Evolutionary conservation across 2,329 filamentous ascomycete genomes (phyloP).

Genomic region (Calycina herbarum): DNA sequence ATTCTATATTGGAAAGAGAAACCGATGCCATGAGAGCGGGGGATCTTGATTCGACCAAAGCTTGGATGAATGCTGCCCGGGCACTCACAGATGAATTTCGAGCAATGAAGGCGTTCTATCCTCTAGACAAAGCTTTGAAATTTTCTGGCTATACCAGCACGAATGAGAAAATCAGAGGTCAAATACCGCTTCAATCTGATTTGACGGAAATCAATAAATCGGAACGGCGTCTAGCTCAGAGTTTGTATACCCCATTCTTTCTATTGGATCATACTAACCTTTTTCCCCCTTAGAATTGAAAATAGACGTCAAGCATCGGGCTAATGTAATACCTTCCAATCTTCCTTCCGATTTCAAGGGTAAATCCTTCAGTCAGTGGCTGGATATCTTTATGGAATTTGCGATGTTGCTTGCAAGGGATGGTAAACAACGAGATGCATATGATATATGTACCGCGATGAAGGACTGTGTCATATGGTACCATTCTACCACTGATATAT

Average conservation of each 20-base stretch:
- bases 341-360: constrained; percentile 60
- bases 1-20: constrained; percentile 45
- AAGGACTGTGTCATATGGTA: constrained; percentile 81
- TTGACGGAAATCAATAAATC: constrained; percentile 34
- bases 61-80: constrained; percentile 60
- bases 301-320: constrained; percentile 9
- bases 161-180: constrained; percentile 24
- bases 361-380: constrained; percentile 80
- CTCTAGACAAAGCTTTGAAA: constrained; percentile 64
- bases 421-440: constrained; percentile 70
- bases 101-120: constrained; percentile 63
- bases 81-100: constrained; percentile 64
- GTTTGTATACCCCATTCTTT: constrained; percentile 21
- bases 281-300: not conserved
- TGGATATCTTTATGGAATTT: constrained; percentile 87
- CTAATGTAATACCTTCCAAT: constrained; percentile 6
- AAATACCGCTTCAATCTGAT: constrained; percentile 33
- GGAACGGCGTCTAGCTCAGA: constrained; percentile 33
- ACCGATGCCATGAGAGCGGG: constrained; percentile 38
- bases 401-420: constrained; percentile 71
- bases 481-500: constrained; percentile 64
- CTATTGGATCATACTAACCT: not conserved
- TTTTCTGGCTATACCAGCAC: constrained; percentile 48
- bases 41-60: constrained; percentile 24
- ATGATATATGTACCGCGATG: constrained; percentile 76